Evolutionary conservation across 176 grass and related monocot genomes (phyloP).

Genomic region (Coix lacrymajobi): DNA sequence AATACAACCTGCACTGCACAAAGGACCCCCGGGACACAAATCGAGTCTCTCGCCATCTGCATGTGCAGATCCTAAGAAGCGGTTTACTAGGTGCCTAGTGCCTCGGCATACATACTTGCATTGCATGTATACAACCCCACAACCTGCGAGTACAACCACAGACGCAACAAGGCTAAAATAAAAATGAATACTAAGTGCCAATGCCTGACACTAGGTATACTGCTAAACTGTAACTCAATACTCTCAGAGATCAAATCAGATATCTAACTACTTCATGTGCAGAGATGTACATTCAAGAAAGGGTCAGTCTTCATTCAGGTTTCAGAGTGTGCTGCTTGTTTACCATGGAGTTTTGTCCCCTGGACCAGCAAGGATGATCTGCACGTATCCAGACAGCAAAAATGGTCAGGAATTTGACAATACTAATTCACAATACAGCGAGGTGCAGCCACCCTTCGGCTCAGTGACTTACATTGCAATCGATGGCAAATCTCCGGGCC

Average conservation of each 20-base stretch:
- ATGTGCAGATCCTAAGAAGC: background rate
- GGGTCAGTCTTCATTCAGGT: background rate
- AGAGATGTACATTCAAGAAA: constrained; percentile 1
- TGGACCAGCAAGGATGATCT: constrained; percentile 55
- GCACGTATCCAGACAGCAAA: background rate
- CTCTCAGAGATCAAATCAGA: background rate
- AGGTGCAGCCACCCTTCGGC: background rate
- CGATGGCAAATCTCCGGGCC: constrained; percentile 61
- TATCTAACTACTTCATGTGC: constrained; percentile 13
- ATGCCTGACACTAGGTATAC: background rate
- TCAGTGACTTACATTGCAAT: constrained; percentile 67
- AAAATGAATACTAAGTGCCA: background rate
- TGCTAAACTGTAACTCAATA: background rate
- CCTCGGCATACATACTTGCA: too few species aligned
- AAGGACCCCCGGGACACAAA: too few species aligned
- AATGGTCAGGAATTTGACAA: background rate
- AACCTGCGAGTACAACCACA: background rate
- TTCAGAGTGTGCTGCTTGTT: background rate
- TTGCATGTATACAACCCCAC: background rate
- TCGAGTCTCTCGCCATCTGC: too few species aligned
- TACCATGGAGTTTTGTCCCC: constrained; percentile 25
- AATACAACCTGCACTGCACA: too few species aligned
- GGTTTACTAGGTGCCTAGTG: too few species aligned
- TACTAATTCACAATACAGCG: background rate
- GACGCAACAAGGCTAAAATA: background rate